A percentile compares a stretch with the other conserved stretches of the same genome.
phyloP scores from a whole-genome alignment of 2,329 filamentous ascomycete species.

The Penicillium corylophilum region DNA sequence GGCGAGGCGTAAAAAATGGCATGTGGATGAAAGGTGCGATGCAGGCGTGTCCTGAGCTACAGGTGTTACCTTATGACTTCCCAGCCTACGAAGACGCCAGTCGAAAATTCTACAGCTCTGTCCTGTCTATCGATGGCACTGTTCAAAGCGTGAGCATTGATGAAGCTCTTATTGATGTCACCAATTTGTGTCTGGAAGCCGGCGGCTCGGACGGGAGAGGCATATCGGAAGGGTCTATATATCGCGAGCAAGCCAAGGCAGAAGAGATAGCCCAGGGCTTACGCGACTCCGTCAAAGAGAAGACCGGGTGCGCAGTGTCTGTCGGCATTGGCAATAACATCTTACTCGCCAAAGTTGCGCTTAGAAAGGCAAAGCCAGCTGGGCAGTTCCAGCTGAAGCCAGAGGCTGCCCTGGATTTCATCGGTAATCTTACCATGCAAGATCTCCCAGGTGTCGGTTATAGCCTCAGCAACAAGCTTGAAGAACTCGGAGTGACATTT shows the following conservation, averaged over 20 bases:
- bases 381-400: slow-evolving; percentile 87
- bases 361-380: slow-evolving; percentile 89
- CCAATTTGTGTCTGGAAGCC: slow-evolving; percentile 63
- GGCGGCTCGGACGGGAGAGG: slow-evolving; percentile 66
- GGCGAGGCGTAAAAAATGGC: slow-evolving; percentile 87
- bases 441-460: slow-evolving; percentile 89
- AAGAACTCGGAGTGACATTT: slow-evolving; percentile 77
- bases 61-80: slow-evolving; percentile 94
- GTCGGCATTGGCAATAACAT: slow-evolving; percentile 92
- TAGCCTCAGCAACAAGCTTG: slow-evolving; percentile 82
- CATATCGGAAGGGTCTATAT: slow-evolving; percentile 66
- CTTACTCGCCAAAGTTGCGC: slow-evolving; percentile 82
- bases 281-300: slow-evolving; percentile 67
- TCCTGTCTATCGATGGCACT: slow-evolving; percentile 73
- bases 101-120: slow-evolving; percentile 78
- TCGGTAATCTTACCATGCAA: slow-evolving; percentile 74
- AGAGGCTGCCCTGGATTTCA: slow-evolving; percentile 72
- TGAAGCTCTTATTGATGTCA: slow-evolving; percentile 86
- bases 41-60: slow-evolving; percentile 78
- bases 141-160: slow-evolving; percentile 98
- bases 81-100: slow-evolving; percentile 92
- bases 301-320: slow-evolving; percentile 83
- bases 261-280: slow-evolving; percentile 68
- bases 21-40: slow-evolving; percentile 98
- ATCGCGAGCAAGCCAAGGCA: slow-evolving; percentile 75